Evolutionary conservation across 1,284 basidiomycete species (phyloP), one percentile per base, ranked within the genome.

Genomic region (Ganoderma meredithae): DNA sequence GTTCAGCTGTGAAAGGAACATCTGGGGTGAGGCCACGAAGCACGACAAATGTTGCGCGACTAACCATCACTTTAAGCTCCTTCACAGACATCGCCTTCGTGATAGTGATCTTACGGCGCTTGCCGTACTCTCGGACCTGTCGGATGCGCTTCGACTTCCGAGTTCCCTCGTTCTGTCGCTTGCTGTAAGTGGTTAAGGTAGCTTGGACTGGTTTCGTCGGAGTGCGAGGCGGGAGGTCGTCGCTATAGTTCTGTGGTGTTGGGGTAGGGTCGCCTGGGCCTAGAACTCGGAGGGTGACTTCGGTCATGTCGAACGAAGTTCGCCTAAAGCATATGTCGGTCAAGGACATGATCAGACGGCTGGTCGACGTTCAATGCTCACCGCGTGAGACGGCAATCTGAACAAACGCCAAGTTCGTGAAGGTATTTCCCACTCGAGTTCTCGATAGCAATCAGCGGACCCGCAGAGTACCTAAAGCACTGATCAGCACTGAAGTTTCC

Each of bases 61-160:
- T 65, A 66, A 94, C 93, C 83, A 86, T 82, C 62, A 92, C 77
- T 77, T 94, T 94, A 72, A 95, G 86, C 12, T 93, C 91, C 75
- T 91, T 94, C 64, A 95, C 83, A 0, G 90, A 89, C 72, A 86
- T 93, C 22, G 80, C 77, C 76, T 91, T 93, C 49, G 82, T 83
- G 59, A 95, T 84, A 15, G 78, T 83, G 60, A 94, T 76, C 70
- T 79, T 85, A 63, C 81, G 82, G 66, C 82, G 81, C 72, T 86
- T 84, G 8, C 83, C 84, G 56, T 83, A 79, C 66, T 85, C 83
- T 75, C 84, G 86, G 2, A 80, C 82, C 75, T 87, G 85, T 60
- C 87, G 86, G 55, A 93, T 82, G 36, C 92, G 87, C 76, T 86
- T 89, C 22, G 91, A 93, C 70, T 92, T 89, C 72, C 91, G 68